These are phyloP conservation scores for Ogataea saltuana DNA, from an alignment of 805 yeast species.

Conservation along the genomic window DNA sequence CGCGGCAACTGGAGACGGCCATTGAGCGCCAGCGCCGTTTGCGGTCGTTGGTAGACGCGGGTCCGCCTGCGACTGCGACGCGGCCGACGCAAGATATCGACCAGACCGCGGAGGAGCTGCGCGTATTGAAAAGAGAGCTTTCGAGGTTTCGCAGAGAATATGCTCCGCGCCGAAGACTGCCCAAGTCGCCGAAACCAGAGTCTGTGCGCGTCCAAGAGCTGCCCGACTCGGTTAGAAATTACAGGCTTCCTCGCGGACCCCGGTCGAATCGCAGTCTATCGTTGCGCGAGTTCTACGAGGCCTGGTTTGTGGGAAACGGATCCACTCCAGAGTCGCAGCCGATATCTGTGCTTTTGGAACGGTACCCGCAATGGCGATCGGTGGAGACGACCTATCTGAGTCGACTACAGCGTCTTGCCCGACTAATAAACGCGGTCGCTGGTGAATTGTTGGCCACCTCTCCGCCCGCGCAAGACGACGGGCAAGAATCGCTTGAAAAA, in stretches of 20 bases:
- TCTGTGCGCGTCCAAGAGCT: conserved; percentile 6
- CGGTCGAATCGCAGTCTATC: conserved; percentile 14
- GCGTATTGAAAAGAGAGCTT: neutral
- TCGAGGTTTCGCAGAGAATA: neutral
- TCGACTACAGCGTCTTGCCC: conserved; percentile 18
- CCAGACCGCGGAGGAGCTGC: neutral
- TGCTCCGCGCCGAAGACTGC: neutral
- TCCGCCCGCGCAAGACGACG: neutral
- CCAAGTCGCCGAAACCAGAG: neutral
- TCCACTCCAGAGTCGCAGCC: conserved; percentile 16
- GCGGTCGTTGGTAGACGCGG: neutral
- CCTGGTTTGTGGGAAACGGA: conserved; percentile 18
- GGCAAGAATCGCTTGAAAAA: neutral
- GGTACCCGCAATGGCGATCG: conserved; percentile 19
- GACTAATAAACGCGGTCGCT: conserved; percentile 14
- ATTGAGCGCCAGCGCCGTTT: neutral
- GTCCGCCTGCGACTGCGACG: neutral
- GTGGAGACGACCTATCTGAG: conserved; percentile 20
- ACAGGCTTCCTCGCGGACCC: conserved; percentile 22
- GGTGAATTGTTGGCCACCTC: no score
- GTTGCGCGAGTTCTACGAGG: conserved; percentile 17
- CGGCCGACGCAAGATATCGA: neutral
- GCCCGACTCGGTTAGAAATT: conserved; percentile 14
- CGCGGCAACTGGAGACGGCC: neutral
- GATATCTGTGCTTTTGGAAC: conserved; percentile 7